Evolutionary conservation across 768 basidiomycete genomes (phyloP).

Genomic region (Boletus rubescentipes): DNA sequence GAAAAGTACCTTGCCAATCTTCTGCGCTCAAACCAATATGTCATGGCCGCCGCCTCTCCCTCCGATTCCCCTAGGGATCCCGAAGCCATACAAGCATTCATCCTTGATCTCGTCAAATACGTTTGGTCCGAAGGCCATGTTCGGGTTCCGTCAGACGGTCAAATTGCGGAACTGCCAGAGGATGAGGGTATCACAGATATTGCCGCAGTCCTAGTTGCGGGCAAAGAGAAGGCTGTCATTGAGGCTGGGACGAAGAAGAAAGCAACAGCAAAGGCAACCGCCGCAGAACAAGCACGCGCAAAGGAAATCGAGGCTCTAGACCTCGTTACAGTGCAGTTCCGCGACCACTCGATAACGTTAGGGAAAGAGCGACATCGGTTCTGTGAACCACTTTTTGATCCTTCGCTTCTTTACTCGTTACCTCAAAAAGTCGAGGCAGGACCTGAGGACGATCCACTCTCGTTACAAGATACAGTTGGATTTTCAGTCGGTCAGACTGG

Average conservation of each 20-base stretch:
- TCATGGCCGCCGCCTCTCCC: conserved; percentile 59
- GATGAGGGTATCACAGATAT: conserved; percentile 90
- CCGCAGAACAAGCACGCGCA: conserved; percentile 78
- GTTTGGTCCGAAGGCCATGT: conserved; percentile 65
- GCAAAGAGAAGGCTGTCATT: conserved; percentile 88
- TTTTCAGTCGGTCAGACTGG: conserved; percentile 61
- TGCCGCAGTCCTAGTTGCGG: conserved; percentile 85
- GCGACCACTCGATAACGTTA: conserved; percentile 66
- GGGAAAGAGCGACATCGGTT: conserved; percentile 89
- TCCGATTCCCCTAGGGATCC: conserved; percentile 46
- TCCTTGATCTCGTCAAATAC: conserved; percentile 64
- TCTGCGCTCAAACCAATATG: conserved; percentile 64
- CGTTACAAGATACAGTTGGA: conserved; percentile 69
- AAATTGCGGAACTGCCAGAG: conserved; percentile 58
- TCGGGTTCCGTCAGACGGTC: conserved; percentile 73
- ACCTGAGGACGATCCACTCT: conserved; percentile 26
- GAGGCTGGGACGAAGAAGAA: conserved; percentile 83
- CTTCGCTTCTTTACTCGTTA: conserved; percentile 49
- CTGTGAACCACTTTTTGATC: conserved; percentile 88
- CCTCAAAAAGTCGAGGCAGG: conserved; percentile 25
- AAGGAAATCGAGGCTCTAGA: conserved; percentile 83
- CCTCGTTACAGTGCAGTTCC: conserved; percentile 73
- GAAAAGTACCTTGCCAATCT: conserved; percentile 73
- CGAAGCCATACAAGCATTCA: conserved; percentile 46
- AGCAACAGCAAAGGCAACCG: conserved; percentile 66